Percentiles rank a stretch among this genome's conserved stretches.
phyloP scores from a whole-genome alignment of 441 rosid species.

The Adansonia grandidieri region DNA sequence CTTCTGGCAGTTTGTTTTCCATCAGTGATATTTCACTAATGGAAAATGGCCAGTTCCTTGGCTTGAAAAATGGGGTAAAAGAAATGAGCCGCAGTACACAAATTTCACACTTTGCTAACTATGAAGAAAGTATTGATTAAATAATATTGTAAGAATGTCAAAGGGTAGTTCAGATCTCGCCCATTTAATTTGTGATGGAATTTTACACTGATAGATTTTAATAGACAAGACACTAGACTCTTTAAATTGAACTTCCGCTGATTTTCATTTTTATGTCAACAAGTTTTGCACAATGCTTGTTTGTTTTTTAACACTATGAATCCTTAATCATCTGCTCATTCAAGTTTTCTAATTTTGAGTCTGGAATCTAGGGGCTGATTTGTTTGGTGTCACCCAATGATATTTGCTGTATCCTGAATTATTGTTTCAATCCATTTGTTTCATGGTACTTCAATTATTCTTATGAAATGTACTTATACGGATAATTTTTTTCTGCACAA shows the following conservation, averaged over 20 bases:
- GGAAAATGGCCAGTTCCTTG: background rate
- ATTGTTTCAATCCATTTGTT: background rate
- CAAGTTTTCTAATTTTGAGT: background rate
- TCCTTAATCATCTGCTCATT: background rate
- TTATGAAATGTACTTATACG: background rate
- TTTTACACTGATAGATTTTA: background rate
- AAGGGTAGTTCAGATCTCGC: background rate
- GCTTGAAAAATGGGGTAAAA: background rate
- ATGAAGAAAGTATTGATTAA: background rate
- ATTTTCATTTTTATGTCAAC: background rate
- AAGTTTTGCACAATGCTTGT: background rate
- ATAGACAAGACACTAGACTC: background rate
- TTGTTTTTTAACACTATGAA: background rate
- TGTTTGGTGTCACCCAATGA: background rate
- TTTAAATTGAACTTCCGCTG: background rate
- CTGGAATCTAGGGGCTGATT: background rate
- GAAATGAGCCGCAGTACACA: background rate
- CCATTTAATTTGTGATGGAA: background rate
- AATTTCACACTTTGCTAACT: background rate
- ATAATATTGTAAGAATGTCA: background rate
- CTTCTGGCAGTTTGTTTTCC: background rate
- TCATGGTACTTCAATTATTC: background rate
- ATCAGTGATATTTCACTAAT: background rate
- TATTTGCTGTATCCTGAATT: background rate
- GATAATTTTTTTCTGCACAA: background rate